A percentile compares a stretch with the other conserved stretches of the same genome.
Evolutionary conservation across 768 basidiomycete genomes (phyloP).

Genomic region (Mycena galericulata): DNA sequence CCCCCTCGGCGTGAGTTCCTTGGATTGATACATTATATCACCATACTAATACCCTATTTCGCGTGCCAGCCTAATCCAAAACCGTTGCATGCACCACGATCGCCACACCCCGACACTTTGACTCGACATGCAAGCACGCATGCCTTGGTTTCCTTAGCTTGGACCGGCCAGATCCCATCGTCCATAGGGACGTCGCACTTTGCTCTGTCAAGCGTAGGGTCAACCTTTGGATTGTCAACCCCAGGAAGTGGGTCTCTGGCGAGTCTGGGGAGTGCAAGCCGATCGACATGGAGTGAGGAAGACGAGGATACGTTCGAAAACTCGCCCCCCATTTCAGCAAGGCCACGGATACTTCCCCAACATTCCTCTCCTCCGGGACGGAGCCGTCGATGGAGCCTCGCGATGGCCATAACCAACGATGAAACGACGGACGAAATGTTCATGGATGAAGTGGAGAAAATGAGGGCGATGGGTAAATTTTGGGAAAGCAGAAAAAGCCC

Average conservation of each 20-base stretch:
- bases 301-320: background rate
- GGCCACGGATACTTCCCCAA: background rate
- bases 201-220: background rate
- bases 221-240: background rate
- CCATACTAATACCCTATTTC: background rate
- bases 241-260: background rate
- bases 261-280: conserved; percentile 4
- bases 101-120: conserved; percentile 5
- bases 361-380: background rate
- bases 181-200: background rate
- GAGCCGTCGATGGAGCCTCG: conserved; percentile 53
- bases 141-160: conserved; percentile 24
- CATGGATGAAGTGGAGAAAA: conserved; percentile 59
- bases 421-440: conserved; percentile 63
- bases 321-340: conserved; percentile 12
- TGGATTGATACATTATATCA: background rate
- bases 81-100: background rate
- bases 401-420: conserved; percentile 63
- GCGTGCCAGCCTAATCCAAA: conserved; percentile 3
- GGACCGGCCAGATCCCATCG: conserved; percentile 25
- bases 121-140: conserved; percentile 19
- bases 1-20: background rate
- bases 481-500: conserved; percentile 30
- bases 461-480: conserved; percentile 47
- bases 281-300: conserved; percentile 18